Percentiles rank a stretch among this genome's conserved stretches.
These are phyloP conservation scores for Drechslera avenae DNA, from an alignment of 2,329 filamentous ascomycete species.

Conservation along the genomic window DNA sequence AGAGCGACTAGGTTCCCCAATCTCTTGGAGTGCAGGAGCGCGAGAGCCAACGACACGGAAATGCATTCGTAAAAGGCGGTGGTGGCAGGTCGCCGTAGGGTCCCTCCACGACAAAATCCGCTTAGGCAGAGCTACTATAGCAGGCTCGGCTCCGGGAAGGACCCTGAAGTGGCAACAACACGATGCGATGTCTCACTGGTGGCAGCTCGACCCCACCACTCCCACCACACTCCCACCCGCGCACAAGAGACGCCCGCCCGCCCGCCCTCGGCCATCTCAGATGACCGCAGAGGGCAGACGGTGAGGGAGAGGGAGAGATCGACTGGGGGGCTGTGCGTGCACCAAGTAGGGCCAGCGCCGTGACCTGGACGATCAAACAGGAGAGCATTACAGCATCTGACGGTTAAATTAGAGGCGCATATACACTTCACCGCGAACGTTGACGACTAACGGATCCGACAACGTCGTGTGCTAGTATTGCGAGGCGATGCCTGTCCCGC, in stretches of 20 bases:
- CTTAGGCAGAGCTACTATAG: constrained; percentile 15
- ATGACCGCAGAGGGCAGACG: background rate
- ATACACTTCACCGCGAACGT: constrained; percentile 12
- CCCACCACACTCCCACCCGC: constrained; percentile 7
- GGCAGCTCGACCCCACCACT: constrained; percentile 9
- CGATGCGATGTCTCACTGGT: background rate
- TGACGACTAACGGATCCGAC: constrained; percentile 4
- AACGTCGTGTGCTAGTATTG: background rate
- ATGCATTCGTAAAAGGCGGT: background rate
- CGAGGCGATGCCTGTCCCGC: constrained; percentile 5
- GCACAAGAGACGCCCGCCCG: background rate
- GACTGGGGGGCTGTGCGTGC: background rate
- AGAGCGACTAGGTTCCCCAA: too few species aligned
- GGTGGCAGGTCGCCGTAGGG: background rate
- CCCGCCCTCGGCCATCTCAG: constrained; percentile 2
- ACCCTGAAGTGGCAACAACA: constrained; percentile 12
- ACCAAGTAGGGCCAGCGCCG: constrained; percentile 7
- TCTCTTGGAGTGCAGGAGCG: too few species aligned
- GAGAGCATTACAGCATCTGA: constrained; percentile 4
- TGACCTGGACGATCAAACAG: constrained; percentile 24
- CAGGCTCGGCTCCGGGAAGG: constrained; percentile 5
- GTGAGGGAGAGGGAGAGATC: background rate
- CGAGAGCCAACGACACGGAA: too few species aligned
- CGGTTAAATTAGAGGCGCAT: constrained; percentile 6
- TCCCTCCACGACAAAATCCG: background rate